Evolutionary conservation across 2,329 filamentous ascomycete species (phyloP), one percentile per base, ranked within the genome.

Genomic region (Metarhizium anisopliae): DNA sequence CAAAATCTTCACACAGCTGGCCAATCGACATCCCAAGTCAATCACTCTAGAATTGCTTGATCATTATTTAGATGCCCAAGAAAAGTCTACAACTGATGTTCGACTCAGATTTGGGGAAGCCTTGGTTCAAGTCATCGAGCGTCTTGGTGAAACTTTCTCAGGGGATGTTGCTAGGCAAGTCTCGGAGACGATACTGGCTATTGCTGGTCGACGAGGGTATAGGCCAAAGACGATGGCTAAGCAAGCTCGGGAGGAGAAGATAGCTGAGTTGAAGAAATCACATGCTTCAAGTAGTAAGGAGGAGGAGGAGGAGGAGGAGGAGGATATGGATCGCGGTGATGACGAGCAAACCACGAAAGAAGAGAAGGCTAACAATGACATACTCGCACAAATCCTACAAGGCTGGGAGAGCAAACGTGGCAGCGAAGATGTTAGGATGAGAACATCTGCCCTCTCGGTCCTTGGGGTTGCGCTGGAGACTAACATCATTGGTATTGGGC

Each of bases 41-140:
- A 83, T 84, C 0, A 72, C 80, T 3, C 76, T 74, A 25, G 85
- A 89, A 61, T 70, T 90, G 0, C 70, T 86, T 0, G 85, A 89
- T 29, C 78, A 82, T 47, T 90, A 90, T 60, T 69, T 87, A 18
- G 87, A 91, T 63, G 65, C 79, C 0, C 72, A 75, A 50, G 85
- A 89, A 65, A 73, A 72, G n/a, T 68, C 72, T 6, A 66, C 73
- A 0, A 78, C 87, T 0, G 86, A 90, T 65, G 76, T 80, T 2
- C 79, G 87, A 2, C 74, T 90, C 0, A 77, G 86, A 8, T 80
- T 89, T 59, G 87, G 86, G 51, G 87, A 91, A 66, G 82, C 84
- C 0, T 68, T 89, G 25, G 63, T 84, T 2, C 82, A 84, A 61
- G 80, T 86, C 0, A 76, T 87, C n/a, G 78, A 88, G 64, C 76